Percentiles rank a stretch among this genome's conserved stretches.
These are phyloP conservation scores for Byssothecium circinans DNA, from an alignment of 2,329 filamentous ascomycete genomes.

Conservation along the genomic window DNA sequence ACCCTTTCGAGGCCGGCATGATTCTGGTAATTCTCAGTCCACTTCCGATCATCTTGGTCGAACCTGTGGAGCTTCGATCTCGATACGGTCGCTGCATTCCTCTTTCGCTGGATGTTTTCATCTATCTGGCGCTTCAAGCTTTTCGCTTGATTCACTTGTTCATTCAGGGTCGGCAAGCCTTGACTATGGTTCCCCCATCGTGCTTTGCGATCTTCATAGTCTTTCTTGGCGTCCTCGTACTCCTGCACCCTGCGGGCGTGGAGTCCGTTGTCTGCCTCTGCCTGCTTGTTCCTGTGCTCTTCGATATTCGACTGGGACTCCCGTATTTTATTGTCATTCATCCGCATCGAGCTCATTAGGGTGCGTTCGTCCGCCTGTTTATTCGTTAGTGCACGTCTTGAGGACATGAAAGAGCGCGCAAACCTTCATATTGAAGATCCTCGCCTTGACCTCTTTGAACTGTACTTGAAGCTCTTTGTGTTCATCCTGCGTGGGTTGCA, in stretches of 20 bases:
- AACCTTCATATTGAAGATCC: constrained; percentile 55
- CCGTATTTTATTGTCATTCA: constrained; percentile 49
- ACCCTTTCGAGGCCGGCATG: constrained; percentile 60
- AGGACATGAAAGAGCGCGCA: too few relatives aligned
- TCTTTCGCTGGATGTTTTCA: constrained; percentile 32
- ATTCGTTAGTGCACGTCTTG: too few relatives aligned
- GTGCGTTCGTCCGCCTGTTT: constrained; percentile 68
- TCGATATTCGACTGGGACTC: constrained; percentile 51
- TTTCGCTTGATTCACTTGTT: constrained; percentile 39
- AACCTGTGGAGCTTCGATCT: constrained; percentile 57
- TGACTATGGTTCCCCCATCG: constrained; percentile 47
- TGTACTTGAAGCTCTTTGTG: constrained; percentile 54
- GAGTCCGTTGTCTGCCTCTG: constrained; percentile 66
- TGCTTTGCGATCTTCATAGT: constrained; percentile 49
- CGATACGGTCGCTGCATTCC: constrained; percentile 56
- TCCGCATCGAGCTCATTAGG: constrained; percentile 62
- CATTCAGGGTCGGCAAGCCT: constrained; percentile 39
- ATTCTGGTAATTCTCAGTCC: constrained; percentile 65
- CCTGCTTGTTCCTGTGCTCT: constrained; percentile 63
- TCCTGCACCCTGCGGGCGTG: constrained; percentile 63
- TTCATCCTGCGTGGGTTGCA: constrained; percentile 51
- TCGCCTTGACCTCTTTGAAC: constrained; percentile 56
- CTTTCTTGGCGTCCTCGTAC: constrained; percentile 60
- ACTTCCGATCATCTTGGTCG: constrained; percentile 58
- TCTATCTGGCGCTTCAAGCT: constrained; percentile 18